phyloP scores from a whole-genome alignment of 345 rosid genomes.

The Streptanthus diversifolius region DNA sequence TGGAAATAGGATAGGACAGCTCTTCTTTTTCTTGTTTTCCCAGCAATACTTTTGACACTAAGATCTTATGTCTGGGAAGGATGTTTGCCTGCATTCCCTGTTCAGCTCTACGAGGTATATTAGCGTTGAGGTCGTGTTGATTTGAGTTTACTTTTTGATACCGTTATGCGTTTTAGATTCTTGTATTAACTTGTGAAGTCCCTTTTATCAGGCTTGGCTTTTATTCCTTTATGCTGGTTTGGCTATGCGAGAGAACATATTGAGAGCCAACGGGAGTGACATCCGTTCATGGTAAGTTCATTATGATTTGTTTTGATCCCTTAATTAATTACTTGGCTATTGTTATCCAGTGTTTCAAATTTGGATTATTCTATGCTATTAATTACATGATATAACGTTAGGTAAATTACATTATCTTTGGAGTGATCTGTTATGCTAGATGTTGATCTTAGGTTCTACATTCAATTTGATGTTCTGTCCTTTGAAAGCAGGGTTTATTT shows the following conservation, averaged over 20 bases:
- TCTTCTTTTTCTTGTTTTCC: slow-evolving; percentile 87
- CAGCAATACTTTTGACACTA: slow-evolving; percentile 57
- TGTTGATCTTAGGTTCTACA: not conserved
- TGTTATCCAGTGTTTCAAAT: not conserved
- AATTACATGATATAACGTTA: too few relatives aligned
- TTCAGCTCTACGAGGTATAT: slow-evolving; percentile 89
- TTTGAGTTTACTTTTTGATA: not conserved
- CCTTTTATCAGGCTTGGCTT: slow-evolving; percentile 74
- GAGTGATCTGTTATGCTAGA: not conserved
- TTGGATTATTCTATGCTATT: too few relatives aligned
- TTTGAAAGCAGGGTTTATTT: not conserved
- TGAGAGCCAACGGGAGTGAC: slow-evolving; percentile 97
- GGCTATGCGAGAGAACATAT: slow-evolving; percentile 88
- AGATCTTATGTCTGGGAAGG: slow-evolving; percentile 87
- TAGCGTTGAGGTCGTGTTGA: not conserved
- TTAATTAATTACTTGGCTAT: not conserved
- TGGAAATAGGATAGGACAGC: slow-evolving; percentile 85
- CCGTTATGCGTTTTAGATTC: not conserved
- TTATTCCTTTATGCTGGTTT: slow-evolving; percentile 91
- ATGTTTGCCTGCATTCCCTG: slow-evolving; percentile 93
- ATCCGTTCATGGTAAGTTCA: slow-evolving; percentile 83
- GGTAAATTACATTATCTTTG: not conserved
- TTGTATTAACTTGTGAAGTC: not conserved
- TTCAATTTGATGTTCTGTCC: not conserved
- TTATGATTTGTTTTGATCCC: not conserved